These are phyloP conservation scores for Botrytis medusae DNA, from an alignment of 2,329 filamentous ascomycete genomes.

Conservation along the genomic window DNA sequence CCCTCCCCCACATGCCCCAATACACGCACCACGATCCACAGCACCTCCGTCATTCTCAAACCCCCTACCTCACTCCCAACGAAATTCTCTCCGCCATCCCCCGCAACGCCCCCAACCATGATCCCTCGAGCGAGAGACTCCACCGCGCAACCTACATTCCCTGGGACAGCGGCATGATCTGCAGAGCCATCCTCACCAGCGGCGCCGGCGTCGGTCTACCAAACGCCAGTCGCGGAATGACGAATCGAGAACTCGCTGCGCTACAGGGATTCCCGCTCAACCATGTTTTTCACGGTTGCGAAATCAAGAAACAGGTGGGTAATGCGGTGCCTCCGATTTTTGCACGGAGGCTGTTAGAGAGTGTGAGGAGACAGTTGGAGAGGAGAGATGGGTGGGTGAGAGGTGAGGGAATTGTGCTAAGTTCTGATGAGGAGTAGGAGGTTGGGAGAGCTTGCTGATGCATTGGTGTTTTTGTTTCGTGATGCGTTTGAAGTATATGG, in stretches of 20 bases:
- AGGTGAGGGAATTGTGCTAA: background rate
- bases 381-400: constrained; percentile 15
- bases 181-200: constrained; percentile 61
- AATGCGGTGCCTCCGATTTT: constrained; percentile 71
- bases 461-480: background rate
- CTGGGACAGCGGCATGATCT: constrained; percentile 49
- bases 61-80: constrained; percentile 47
- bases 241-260: constrained; percentile 63
- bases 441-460: background rate
- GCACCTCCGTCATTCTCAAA: constrained; percentile 43
- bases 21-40: constrained; percentile 55
- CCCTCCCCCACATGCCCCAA: constrained; percentile 61
- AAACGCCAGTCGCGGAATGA: constrained; percentile 60
- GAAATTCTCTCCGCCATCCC: constrained; percentile 34
- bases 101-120: constrained; percentile 44
- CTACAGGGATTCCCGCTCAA: constrained; percentile 66
- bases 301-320: constrained; percentile 66
- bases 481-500: no score
- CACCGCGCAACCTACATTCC: constrained; percentile 26
- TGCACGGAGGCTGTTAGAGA: constrained; percentile 42
- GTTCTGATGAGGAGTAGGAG: constrained; percentile 9
- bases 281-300: constrained; percentile 53
- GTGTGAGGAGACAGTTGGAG: constrained; percentile 23
- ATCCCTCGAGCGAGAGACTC: constrained; percentile 21
- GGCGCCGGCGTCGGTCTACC: constrained; percentile 62